These are phyloP conservation scores for Triticum turgidum DNA, from an alignment of 176 grass and related monocot species.

Conservation along the genomic window DNA sequence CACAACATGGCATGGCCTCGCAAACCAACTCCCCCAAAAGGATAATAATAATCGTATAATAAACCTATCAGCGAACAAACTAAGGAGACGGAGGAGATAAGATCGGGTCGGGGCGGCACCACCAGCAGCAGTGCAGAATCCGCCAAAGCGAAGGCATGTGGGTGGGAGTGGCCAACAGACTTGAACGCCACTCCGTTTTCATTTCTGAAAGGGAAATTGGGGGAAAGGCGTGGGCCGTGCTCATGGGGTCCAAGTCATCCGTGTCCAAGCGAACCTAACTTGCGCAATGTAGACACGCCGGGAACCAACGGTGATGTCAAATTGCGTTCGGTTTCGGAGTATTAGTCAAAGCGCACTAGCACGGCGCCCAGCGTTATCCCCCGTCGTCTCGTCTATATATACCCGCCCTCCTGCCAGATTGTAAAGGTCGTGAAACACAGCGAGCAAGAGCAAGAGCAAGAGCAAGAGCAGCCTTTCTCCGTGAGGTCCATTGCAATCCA, in stretches of 20 bases:
- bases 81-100: slow-evolving; percentile 34
- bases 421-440: slow-evolving; percentile 30
- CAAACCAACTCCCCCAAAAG: slow-evolving; percentile 2
- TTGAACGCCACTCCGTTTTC: background rate
- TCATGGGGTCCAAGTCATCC: slow-evolving; percentile 1
- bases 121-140: slow-evolving; percentile 32
- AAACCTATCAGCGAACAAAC: slow-evolving; percentile 26
- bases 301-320: slow-evolving; percentile 30
- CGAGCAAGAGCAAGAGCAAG: background rate
- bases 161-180: slow-evolving; percentile 47
- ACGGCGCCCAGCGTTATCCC: slow-evolving; percentile 35
- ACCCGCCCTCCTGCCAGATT: background rate
- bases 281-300: background rate
- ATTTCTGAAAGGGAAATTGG: background rate
- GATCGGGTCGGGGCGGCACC: slow-evolving; percentile 40
- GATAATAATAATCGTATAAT: background rate
- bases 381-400: slow-evolving; percentile 24
- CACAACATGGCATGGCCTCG: background rate
- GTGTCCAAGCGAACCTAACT: slow-evolving; percentile 27
- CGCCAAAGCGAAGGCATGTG: slow-evolving; percentile 32
- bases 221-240: too few species aligned
- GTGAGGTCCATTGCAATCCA: background rate
- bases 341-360: slow-evolving; percentile 42
- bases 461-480: background rate
- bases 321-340: slow-evolving; percentile 1